Evolutionary conservation across 129 eudicot genomes (phyloP).

Genomic region (Ambrosia artemisiifolia): DNA sequence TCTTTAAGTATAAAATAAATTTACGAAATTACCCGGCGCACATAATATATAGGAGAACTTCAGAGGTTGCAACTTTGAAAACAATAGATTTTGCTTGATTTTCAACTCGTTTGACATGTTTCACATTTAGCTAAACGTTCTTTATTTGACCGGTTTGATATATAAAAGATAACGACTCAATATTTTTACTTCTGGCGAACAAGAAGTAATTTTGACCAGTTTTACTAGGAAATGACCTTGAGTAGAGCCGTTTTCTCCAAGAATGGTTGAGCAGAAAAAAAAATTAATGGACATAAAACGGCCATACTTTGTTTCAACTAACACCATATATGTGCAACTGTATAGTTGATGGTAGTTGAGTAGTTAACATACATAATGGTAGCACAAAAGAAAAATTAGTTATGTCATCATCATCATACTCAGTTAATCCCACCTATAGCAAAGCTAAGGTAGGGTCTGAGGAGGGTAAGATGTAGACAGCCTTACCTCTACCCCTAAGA

Average conservation of each 20-base stretch:
- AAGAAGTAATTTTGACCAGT: not conserved
- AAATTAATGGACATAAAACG: not conserved
- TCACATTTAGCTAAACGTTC: not conserved
- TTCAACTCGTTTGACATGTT: not conserved
- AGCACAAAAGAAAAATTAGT: too few species aligned
- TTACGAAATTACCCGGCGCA: too few species aligned
- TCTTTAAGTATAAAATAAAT: not conserved
- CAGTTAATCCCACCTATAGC: too few species aligned
- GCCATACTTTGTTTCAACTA: not conserved
- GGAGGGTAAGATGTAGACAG: too few species aligned
- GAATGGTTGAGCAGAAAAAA: conserved; percentile 47
- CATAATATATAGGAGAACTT: too few species aligned
- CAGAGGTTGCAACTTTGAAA: not conserved
- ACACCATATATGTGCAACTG: not conserved
- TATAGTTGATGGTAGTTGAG: not conserved
- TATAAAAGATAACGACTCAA: not conserved
- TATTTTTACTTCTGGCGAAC: not conserved
- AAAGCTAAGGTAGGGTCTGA: too few species aligned
- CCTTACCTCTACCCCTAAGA: too few species aligned
- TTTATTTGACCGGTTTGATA: not conserved
- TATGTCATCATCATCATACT: too few species aligned
- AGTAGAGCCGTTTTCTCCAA: conserved; percentile 84
- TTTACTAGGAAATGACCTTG: conserved; percentile 45
- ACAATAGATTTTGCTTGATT: not conserved
- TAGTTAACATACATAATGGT: too few species aligned